Conservation (phyloP, 1,284 basidiomycete species). For the Lentinula novae-zelandiae region DNA sequence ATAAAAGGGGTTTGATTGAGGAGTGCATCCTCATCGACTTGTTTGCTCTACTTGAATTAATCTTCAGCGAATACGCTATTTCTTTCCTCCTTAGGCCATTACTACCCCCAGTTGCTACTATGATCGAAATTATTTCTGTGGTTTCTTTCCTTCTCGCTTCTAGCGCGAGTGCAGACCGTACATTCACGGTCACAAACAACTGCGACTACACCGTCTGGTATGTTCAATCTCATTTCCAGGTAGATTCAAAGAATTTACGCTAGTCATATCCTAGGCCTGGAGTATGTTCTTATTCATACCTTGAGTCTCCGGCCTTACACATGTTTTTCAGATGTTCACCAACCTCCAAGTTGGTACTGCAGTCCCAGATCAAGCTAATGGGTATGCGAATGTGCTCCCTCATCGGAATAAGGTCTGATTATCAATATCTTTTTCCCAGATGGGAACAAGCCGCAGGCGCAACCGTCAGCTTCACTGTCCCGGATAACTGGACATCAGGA, state of each 20-base stretch:
- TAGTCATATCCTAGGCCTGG: constrained; percentile 7
- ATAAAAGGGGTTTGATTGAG: background rate
- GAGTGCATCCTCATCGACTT: background rate
- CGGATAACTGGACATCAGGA: constrained; percentile 33
- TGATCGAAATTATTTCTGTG: constrained; percentile 9
- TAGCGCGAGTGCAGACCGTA: constrained; percentile 13
- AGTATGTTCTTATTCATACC: background rate
- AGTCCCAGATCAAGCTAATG: constrained; percentile 17
- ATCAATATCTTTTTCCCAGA: constrained; percentile 11
- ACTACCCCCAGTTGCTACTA: background rate
- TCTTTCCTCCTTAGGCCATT: background rate
- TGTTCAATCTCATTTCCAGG: background rate
- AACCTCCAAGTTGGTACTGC: constrained; percentile 16
- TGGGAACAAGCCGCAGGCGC: constrained; percentile 27
- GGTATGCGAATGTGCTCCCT: constrained; percentile 9
- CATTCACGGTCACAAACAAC: constrained; percentile 19
- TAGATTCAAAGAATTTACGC: background rate
- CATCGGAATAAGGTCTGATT: background rate
- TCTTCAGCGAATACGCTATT: background rate
- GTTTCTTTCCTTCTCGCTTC: constrained; percentile 12
- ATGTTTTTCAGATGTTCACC: constrained; percentile 17
- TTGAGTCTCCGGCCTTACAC: background rate
- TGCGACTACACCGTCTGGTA: constrained; percentile 19
- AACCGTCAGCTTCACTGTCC: constrained; percentile 24
- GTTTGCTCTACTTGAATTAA: background rate